Conservation (phyloP, 306 rosid genomes). For the Elaeagnus macrophylla region DNA sequence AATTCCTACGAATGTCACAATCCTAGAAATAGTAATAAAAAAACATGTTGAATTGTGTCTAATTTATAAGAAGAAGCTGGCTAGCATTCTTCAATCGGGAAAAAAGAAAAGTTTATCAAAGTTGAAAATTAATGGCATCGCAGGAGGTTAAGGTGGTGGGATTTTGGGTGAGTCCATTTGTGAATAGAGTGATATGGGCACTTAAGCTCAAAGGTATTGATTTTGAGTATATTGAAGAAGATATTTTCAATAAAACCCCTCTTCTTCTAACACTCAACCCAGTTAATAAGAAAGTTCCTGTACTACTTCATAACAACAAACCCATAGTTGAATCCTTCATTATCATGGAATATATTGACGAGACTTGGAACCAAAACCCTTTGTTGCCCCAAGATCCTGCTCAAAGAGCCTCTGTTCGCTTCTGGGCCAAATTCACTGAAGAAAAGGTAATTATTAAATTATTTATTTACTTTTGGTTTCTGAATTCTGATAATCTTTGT, state of each 20-base stretch:
- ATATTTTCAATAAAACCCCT: slow-evolving; percentile 22
- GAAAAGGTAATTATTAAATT: slow-evolving; percentile 19
- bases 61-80: no score
- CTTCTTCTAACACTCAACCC: slow-evolving; percentile 34
- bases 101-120: slow-evolving; percentile 9
- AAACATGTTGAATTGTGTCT: no score
- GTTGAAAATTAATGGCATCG: slow-evolving; percentile 10
- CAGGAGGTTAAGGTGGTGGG: slow-evolving; percentile 24
- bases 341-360: slow-evolving; percentile 25
- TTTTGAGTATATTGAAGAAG: slow-evolving; percentile 28
- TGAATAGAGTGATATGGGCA: slow-evolving; percentile 22
- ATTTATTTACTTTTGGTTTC: background rate
- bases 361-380: slow-evolving; percentile 19
- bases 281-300: slow-evolving; percentile 18
- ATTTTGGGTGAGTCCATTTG: slow-evolving; percentile 18
- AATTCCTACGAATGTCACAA: no score
- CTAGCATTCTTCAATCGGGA: background rate
- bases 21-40: no score
- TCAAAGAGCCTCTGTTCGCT: slow-evolving; percentile 22
- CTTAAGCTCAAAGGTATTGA: slow-evolving; percentile 21
- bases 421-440: slow-evolving; percentile 22
- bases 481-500: background rate
- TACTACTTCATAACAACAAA: slow-evolving; percentile 5
- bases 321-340: slow-evolving; percentile 18
- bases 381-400: slow-evolving; percentile 27